Evolutionary conservation across 768 basidiomycete genomes (phyloP).

Genomic region (Boletellus sp.): DNA sequence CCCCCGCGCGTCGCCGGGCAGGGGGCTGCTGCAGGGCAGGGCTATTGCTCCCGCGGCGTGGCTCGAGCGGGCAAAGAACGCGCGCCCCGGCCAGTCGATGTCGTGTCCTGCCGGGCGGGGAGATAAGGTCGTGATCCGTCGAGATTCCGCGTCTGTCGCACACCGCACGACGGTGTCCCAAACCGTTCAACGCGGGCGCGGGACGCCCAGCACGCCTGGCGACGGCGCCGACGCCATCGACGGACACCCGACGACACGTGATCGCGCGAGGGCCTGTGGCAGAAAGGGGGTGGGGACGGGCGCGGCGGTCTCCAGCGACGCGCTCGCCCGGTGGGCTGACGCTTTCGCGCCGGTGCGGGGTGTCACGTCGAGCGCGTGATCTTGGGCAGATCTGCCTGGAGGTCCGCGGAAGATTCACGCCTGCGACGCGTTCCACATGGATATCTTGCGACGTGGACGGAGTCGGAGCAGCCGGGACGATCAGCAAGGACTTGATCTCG

Average conservation of each 20-base stretch:
- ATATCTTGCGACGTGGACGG: slow-evolving; percentile 30
- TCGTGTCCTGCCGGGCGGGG: slow-evolving; percentile 14
- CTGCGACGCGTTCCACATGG: slow-evolving; percentile 26
- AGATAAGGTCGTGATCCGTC: slow-evolving; percentile 33
- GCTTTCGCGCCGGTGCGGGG: too few species aligned
- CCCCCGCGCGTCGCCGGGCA: too few species aligned
- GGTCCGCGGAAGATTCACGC: slow-evolving; percentile 33
- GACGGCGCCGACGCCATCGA: slow-evolving; percentile 16
- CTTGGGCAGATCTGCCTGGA: slow-evolving; percentile 25
- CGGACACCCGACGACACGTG: slow-evolving; percentile 4
- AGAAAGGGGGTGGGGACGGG: slow-evolving; percentile 27
- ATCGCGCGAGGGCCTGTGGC: slow-evolving; percentile 12
- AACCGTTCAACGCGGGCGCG: neutral
- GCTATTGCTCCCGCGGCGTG: slow-evolving; percentile 28
- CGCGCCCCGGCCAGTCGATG: too few species aligned
- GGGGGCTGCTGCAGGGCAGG: slow-evolving; percentile 10
- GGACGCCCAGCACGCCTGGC: slow-evolving; percentile 5
- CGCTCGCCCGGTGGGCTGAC: too few species aligned
- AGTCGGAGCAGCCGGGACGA: slow-evolving; percentile 27
- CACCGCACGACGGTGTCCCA: slow-evolving; percentile 9
- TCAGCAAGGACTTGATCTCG: slow-evolving; percentile 24
- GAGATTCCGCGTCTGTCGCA: slow-evolving; percentile 14
- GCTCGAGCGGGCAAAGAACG: slow-evolving; percentile 18
- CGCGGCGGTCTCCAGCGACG: slow-evolving; percentile 10
- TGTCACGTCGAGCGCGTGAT: too few species aligned